phyloP scores from a whole-genome alignment of 1,284 basidiomycete genomes.

The Trichosporon sp. region DNA sequence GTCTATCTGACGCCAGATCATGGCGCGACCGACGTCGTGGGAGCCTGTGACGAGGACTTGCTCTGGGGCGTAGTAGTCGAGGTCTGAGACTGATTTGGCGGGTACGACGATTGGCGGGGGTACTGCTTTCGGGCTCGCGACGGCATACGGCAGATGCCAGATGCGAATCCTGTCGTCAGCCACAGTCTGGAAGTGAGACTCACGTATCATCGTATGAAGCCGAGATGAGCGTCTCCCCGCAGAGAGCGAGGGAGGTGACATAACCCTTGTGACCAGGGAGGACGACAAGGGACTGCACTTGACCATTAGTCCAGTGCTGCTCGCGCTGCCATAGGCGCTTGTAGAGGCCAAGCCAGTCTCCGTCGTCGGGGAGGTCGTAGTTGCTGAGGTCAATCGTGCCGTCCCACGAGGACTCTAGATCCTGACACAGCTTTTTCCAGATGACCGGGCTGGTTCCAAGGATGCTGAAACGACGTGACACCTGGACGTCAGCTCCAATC shows the following conservation, averaged over 20 bases:
- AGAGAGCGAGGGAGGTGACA: conserved; percentile 73
- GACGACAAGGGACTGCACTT: conserved; percentile 70
- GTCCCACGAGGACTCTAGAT: conserved; percentile 30
- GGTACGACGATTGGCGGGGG: conserved; percentile 47
- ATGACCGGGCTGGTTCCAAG: conserved; percentile 64
- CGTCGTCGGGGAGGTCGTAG: conserved; percentile 53
- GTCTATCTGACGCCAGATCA: conserved; percentile 71
- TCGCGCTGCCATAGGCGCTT: conserved; percentile 77
- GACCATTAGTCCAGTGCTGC: conserved; percentile 61
- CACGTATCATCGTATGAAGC: conserved; percentile 75
- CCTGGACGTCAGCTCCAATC: conserved; percentile 47
- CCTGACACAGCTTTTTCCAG: conserved; percentile 55
- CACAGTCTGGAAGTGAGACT: conserved; percentile 1
- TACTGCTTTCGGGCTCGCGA: conserved; percentile 9
- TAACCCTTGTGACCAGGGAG: conserved; percentile 80
- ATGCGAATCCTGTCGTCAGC: conserved; percentile 61
- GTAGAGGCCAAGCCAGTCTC: conserved; percentile 77
- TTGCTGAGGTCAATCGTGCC: conserved; percentile 15
- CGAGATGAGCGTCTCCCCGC: conserved; percentile 65
- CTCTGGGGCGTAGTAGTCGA: conserved; percentile 77
- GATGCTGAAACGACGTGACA: conserved; percentile 68
- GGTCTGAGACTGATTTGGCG: conserved; percentile 74
- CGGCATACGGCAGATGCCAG: conserved; percentile 74
- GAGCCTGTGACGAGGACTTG: conserved; percentile 87
- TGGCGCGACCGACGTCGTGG: conserved; percentile 78